Evolutionary conservation across 2,329 filamentous ascomycete genomes (phyloP).

Genomic region (Cladophialophora bantiana): DNA sequence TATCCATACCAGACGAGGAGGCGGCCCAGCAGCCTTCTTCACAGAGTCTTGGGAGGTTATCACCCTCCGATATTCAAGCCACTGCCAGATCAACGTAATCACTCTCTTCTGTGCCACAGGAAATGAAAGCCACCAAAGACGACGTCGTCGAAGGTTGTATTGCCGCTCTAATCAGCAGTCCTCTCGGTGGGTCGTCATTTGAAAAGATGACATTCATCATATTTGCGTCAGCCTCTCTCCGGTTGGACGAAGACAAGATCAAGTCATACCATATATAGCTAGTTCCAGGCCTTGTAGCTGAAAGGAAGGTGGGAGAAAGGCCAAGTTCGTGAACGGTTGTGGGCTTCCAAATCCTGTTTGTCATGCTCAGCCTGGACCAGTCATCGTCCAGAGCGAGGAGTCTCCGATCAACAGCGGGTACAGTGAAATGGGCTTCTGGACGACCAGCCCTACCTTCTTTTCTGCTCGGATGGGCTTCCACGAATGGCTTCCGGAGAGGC

Average conservation of each 20-base stretch:
- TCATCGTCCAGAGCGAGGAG: conserved; percentile 1
- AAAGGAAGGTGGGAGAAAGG: background rate
- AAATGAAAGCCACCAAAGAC: too few relatives aligned
- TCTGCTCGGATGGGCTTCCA: background rate
- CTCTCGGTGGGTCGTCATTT: background rate
- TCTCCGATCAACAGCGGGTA: background rate
- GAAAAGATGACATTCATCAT: background rate
- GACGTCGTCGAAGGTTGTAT: background rate
- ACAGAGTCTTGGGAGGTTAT: background rate
- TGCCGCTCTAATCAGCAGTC: background rate
- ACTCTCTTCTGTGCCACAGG: background rate
- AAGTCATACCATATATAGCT: background rate
- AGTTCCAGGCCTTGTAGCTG: background rate
- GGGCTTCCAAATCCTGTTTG: conserved; percentile 21
- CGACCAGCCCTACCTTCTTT: too few relatives aligned
- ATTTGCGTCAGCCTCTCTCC: background rate
- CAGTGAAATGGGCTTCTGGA: too few relatives aligned
- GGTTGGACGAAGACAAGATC: conserved; percentile 1
- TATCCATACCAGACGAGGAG: background rate
- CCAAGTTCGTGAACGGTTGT: conserved; percentile 3
- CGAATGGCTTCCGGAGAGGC: conserved; percentile 10
- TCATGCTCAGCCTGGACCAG: conserved; percentile 9
- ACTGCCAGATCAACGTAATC: background rate
- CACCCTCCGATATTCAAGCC: background rate
- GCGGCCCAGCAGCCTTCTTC: background rate